Evolutionary conservation across 1,139 yeast genomes (phyloP).

Genomic region (Scheffersomyces titani): DNA sequence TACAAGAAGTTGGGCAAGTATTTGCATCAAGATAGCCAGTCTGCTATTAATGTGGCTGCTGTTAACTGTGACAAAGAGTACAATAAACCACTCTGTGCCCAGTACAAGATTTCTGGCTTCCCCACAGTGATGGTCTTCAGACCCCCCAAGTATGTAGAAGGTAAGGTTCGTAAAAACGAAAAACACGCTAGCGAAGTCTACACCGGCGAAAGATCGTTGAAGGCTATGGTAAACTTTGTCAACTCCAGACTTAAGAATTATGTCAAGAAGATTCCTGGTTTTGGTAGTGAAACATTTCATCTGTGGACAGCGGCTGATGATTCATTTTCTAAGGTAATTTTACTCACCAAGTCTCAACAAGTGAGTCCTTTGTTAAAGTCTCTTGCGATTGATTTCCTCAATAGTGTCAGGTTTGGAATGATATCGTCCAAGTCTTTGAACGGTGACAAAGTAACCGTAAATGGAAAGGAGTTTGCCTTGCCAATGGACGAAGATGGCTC

Average conservation of each 20-base stretch:
- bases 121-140: constrained; percentile 83
- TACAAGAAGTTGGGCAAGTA: constrained; percentile 65
- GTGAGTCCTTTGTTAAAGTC: constrained; percentile 68
- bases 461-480: constrained; percentile 17
- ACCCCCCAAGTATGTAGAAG: constrained; percentile 63
- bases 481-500: constrained; percentile 19
- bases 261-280: constrained; percentile 51
- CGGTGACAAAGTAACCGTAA: constrained; percentile 15
- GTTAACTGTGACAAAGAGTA: constrained; percentile 78
- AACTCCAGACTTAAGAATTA: constrained; percentile 70
- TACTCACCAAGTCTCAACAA: constrained; percentile 47
- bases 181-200: constrained; percentile 66
- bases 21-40: constrained; percentile 49
- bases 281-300: constrained; percentile 23
- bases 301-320: constrained; percentile 29
- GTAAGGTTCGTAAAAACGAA: constrained; percentile 14
- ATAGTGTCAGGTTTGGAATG: constrained; percentile 30
- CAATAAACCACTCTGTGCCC: constrained; percentile 72
- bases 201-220: constrained; percentile 65
- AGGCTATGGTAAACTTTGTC: constrained; percentile 59
- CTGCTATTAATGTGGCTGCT: constrained; percentile 72
- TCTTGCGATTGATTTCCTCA: constrained; percentile 72
- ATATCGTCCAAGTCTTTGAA: constrained; percentile 14
- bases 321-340: constrained; percentile 32
- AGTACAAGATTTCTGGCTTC: constrained; percentile 67